A percentile compares a stretch with the other conserved stretches of the same genome.
Conservation (phyloP, 176 grass and related monocot genomes). For the Carex myosuroides region DNA sequence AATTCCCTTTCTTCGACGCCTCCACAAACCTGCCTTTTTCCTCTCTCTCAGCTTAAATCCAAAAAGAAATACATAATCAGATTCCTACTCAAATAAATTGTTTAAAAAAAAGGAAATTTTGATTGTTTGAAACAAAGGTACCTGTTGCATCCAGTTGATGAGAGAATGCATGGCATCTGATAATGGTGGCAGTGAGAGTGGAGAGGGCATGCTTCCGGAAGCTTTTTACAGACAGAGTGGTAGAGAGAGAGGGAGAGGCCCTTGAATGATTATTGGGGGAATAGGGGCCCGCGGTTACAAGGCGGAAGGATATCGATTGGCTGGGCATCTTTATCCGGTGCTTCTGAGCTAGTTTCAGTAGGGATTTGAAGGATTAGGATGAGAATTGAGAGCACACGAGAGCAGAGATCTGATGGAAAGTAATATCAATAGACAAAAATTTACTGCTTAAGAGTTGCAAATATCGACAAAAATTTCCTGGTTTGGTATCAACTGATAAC, state of each 20-base stretch:
- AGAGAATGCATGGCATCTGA: not conserved
- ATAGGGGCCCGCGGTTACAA: not conserved
- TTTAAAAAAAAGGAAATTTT: not conserved
- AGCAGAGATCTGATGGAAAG: not conserved
- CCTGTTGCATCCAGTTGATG: slow-evolving; percentile 2
- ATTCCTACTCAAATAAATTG: not conserved
- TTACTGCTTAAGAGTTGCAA: not conserved
- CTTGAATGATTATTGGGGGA: not conserved
- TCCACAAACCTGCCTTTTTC: slow-evolving; percentile 41
- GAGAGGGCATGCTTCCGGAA: not conserved
- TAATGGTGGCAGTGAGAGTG: not conserved
- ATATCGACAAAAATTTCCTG: not conserved
- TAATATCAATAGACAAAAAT: not conserved
- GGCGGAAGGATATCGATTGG: slow-evolving; percentile 7
- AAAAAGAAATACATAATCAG: not conserved
- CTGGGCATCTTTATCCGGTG: not conserved
- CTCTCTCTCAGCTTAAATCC: slow-evolving; percentile 40
- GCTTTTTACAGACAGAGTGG: not conserved
- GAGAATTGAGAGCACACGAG: not conserved
- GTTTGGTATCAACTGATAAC: not conserved
- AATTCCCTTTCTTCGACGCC: slow-evolving; percentile 46
- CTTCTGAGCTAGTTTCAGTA: not conserved
- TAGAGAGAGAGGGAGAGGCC: not conserved
- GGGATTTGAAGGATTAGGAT: not conserved
- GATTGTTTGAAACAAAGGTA: not conserved